Evolutionary conservation across 768 basidiomycete species (phyloP).

Genomic region (Amanita brunnescens): DNA sequence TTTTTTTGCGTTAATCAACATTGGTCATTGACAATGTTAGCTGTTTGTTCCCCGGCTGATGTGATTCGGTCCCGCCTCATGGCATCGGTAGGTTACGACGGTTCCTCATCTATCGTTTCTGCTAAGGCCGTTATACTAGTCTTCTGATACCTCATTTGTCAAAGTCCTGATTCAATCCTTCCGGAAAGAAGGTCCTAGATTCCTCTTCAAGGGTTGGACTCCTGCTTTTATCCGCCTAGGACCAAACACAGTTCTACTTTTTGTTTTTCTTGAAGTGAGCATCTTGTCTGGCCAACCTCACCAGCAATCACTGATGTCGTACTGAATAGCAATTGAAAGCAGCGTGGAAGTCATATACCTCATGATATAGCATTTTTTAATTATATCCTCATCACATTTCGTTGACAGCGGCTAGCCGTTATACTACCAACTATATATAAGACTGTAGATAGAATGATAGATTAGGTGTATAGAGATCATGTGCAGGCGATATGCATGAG

Average conservation of each 20-base stretch:
- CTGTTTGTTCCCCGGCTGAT: slow-evolving; percentile 72
- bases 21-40: slow-evolving; percentile 25
- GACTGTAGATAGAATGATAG: too few relatives aligned
- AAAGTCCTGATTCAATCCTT: slow-evolving; percentile 52
- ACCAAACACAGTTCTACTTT: slow-evolving; percentile 78
- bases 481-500: too few relatives aligned
- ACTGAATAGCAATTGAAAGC: slow-evolving; percentile 58
- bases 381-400: too few relatives aligned
- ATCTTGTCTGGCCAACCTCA: not conserved
- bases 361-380: not conserved
- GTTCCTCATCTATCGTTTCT: slow-evolving; percentile 2
- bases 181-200: slow-evolving; percentile 63
- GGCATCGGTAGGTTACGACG: slow-evolving; percentile 45
- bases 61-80: slow-evolving; percentile 72
- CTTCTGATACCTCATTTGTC: slow-evolving; percentile 37
- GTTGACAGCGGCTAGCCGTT: too few relatives aligned
- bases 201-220: slow-evolving; percentile 86
- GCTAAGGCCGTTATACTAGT: slow-evolving; percentile 24
- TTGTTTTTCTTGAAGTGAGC: slow-evolving; percentile 74
- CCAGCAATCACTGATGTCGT: not conserved
- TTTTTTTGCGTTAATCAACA: not conserved
- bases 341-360: slow-evolving; percentile 33
- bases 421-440: too few relatives aligned
- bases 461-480: too few relatives aligned
- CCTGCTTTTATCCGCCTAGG: slow-evolving; percentile 80